Conservation (phyloP, 306 rosid genomes). For the Lablab purpureus region DNA sequence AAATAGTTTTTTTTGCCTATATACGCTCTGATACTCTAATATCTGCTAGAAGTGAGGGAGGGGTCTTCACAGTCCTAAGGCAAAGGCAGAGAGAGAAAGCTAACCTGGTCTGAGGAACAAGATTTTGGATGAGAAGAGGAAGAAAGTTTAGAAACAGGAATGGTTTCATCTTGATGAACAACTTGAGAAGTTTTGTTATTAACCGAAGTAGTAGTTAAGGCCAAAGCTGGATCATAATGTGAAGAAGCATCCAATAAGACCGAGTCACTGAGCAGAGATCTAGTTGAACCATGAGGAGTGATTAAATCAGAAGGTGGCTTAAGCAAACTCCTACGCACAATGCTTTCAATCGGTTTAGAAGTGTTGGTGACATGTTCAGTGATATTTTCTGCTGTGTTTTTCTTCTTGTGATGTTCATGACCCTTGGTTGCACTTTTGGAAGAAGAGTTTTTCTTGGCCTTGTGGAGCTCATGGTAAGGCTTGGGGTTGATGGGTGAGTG, state of each 20-base stretch:
- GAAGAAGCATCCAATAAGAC: conserved; percentile 55
- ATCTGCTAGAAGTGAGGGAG: not conserved
- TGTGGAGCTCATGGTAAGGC: conserved; percentile 47
- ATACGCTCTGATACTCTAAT: not conserved
- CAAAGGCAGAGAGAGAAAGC: not conserved
- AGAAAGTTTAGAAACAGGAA: conserved; percentile 45
- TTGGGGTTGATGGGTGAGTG: conserved; percentile 57
- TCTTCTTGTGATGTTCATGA: conserved; percentile 51
- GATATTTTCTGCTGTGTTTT: conserved; percentile 20
- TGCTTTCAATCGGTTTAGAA: conserved; percentile 53
- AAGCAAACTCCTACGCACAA: conserved; percentile 53
- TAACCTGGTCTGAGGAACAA: conserved; percentile 71
- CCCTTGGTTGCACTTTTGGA: conserved; percentile 43
- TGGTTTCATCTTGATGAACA: conserved; percentile 42
- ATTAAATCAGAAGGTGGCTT: conserved; percentile 55
- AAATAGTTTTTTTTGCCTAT: not conserved
- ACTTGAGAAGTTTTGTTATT: conserved; percentile 42
- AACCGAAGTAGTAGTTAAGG: conserved; percentile 45
- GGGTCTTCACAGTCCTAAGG: not conserved
- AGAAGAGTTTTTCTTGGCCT: conserved; percentile 52
- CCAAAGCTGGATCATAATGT: conserved; percentile 52
- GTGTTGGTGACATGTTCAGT: conserved; percentile 38
- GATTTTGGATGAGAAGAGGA: conserved; percentile 49
- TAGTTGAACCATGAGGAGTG: conserved; percentile 74
- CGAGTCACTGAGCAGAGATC: conserved; percentile 69